Conservation (phyloP, 163 green algal species). For the Chlorella variabilis region DNA sequence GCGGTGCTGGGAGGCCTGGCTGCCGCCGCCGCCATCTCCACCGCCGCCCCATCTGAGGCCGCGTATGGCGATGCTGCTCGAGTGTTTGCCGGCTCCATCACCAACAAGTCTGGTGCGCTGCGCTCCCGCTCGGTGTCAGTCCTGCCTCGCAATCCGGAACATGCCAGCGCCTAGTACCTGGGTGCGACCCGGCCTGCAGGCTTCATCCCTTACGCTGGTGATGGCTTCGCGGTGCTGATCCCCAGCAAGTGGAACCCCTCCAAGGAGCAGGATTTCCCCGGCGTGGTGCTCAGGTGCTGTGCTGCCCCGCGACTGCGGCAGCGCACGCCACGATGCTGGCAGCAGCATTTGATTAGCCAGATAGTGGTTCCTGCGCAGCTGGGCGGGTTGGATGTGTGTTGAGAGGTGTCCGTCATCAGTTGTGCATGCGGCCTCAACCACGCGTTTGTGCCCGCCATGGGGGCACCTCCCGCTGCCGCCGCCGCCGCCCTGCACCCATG, state of each 20-base stretch:
- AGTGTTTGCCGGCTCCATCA: conserved; percentile 84
- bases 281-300: conserved; percentile 70
- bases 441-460: too few species aligned
- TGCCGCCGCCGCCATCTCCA: conserved; percentile 67
- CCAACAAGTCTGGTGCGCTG: conserved; percentile 75
- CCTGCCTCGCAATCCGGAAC: too few species aligned
- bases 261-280: conserved; percentile 90
- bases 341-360: too few species aligned
- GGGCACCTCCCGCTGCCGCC: too few species aligned
- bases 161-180: too few species aligned
- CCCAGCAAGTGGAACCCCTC: conserved; percentile 97
- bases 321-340: too few species aligned
- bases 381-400: too few species aligned
- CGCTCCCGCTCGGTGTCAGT: too few species aligned
- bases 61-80: conserved; percentile 92
- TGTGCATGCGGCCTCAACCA: too few species aligned
- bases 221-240: conserved; percentile 91
- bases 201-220: conserved; percentile 92
- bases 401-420: too few species aligned
- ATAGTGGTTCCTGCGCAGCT: too few species aligned
- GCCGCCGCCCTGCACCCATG: too few species aligned
- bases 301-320: background rate
- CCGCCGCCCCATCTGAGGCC: conserved; percentile 73
- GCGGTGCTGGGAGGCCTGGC: conserved; percentile 76
- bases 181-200: conserved; percentile 60